Conservation (phyloP, 2,329 filamentous ascomycete genomes). For the Phialemoniopsis sp. region DNA sequence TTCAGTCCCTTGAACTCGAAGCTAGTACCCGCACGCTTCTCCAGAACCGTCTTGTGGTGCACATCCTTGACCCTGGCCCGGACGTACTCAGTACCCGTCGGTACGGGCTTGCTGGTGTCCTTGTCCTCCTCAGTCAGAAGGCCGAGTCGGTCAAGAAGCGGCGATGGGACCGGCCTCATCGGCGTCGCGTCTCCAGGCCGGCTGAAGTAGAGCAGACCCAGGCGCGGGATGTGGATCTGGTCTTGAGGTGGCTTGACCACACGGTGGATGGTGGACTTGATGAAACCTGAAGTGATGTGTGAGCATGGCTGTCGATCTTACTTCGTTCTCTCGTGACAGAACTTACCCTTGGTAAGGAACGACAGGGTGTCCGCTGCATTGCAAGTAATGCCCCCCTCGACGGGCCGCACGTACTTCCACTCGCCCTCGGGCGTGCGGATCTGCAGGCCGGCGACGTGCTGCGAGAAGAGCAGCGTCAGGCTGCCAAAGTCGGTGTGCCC, state of each 20-base stretch:
- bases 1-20: too few species aligned
- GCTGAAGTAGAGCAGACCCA: constrained; percentile 48
- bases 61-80: constrained; percentile 40
- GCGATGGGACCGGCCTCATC: constrained; percentile 8
- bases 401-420: constrained; percentile 36
- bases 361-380: constrained; percentile 31
- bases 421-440: constrained; percentile 28
- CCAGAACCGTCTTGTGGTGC: constrained; percentile 36
- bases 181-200: constrained; percentile 19
- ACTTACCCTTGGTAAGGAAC: too few species aligned
- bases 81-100: constrained; percentile 38
- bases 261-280: constrained; percentile 10
- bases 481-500: constrained; percentile 43
- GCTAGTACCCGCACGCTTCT: constrained; percentile 38
- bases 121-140: constrained; percentile 33
- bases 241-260: constrained; percentile 28
- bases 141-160: constrained; percentile 20
- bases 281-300: too few species aligned
- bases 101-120: constrained; percentile 23
- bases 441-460: constrained; percentile 46
- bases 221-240: constrained; percentile 37
- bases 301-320: too few species aligned
- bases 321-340: too few species aligned
- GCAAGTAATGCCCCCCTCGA: constrained; percentile 36
- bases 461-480: constrained; percentile 44